These are phyloP conservation scores for Triticum turgidum DNA, from an alignment of 176 grass and related monocot species.

Conservation along the genomic window DNA sequence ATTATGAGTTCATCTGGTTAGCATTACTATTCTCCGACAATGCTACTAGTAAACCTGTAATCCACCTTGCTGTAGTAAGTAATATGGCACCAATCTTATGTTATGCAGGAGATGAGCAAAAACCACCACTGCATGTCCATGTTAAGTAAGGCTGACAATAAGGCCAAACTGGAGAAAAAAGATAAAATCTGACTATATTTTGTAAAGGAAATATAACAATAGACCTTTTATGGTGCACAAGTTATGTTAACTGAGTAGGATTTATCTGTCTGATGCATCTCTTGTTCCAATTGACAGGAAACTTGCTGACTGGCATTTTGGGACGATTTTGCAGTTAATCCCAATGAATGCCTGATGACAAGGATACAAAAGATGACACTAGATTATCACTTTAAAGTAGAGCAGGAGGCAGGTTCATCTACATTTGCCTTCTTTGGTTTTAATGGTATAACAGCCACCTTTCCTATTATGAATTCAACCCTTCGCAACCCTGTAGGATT, in stretches of 20 bases:
- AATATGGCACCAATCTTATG: background rate
- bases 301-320: constrained; percentile 96
- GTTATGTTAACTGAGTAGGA: constrained; percentile 9
- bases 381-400: constrained; percentile 99
- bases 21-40: background rate
- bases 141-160: background rate
- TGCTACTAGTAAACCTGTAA: background rate
- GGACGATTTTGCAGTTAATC: constrained; percentile 99
- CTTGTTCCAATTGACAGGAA: constrained; percentile 82
- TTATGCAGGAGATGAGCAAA: background rate
- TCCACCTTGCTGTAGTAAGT: background rate
- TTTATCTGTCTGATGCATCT: constrained; percentile 70
- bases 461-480: background rate
- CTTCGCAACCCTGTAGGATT: background rate
- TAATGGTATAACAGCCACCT: constrained; percentile 61
- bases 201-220: background rate
- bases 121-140: background rate
- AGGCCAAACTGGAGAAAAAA: background rate
- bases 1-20: constrained; percentile 5
- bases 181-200: background rate
- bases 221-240: background rate
- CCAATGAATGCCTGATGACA: constrained; percentile 82
- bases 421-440: constrained; percentile 94
- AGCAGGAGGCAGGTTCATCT: constrained; percentile 93
- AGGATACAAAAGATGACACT: constrained; percentile 98